Percentiles rank a stretch among this genome's conserved stretches.
Evolutionary conservation across 306 rosid genomes (phyloP).

Genomic region (Fragaria iinumae): DNA sequence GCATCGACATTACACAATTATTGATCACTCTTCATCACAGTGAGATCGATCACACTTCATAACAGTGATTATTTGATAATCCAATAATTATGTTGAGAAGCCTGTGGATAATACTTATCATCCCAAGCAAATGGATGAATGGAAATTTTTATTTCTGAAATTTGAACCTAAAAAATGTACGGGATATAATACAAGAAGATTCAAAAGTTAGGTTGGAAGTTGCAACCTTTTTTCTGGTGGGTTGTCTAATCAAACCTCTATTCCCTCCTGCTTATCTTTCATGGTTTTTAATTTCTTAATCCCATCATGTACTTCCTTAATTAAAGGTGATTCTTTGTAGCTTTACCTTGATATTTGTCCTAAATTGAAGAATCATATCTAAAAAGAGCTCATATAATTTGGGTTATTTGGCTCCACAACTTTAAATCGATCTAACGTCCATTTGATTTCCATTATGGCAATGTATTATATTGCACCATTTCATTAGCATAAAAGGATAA

Average conservation of each 20-base stretch:
- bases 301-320: not conserved
- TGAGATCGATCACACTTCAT: too few species aligned
- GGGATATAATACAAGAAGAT: not conserved
- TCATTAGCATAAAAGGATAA: not conserved
- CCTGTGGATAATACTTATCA: not conserved
- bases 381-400: slow-evolving; percentile 1
- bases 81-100: not conserved
- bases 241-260: not conserved
- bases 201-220: not conserved
- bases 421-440: not conserved
- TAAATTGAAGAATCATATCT: not conserved
- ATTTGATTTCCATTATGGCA: not conserved
- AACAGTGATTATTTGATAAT: not conserved
- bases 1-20: not conserved
- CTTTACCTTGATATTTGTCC: not conserved
- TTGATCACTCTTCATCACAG: not conserved
- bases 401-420: slow-evolving; percentile 3
- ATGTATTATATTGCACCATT: not conserved
- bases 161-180: not conserved
- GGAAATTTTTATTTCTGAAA: not conserved
- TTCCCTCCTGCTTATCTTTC: not conserved
- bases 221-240: not conserved
- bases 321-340: not conserved
- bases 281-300: not conserved
- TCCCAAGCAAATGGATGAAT: not conserved